These are phyloP conservation scores for Xylariaceae sp. DNA, from an alignment of 2,329 filamentous ascomycete species.

Conservation along the genomic window DNA sequence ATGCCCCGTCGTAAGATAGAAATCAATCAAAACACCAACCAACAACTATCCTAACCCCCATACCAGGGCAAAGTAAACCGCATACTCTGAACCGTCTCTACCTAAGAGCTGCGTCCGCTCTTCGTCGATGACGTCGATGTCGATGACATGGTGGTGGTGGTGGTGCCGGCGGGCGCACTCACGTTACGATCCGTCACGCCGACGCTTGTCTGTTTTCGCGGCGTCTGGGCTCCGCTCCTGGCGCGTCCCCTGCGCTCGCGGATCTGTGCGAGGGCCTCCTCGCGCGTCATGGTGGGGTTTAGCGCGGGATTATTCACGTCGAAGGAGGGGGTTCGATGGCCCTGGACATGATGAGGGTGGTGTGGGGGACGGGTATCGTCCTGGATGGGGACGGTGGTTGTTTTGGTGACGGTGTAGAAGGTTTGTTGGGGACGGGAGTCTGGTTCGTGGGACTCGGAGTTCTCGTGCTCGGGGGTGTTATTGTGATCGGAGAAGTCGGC, in stretches of 20 bases:
- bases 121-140: neutral
- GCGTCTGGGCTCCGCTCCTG: slow-evolving; percentile 59
- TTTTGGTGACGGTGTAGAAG: slow-evolving; percentile 45
- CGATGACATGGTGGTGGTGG: neutral
- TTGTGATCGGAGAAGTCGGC: slow-evolving; percentile 14
- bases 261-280: slow-evolving; percentile 71
- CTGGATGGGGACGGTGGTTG: slow-evolving; percentile 49
- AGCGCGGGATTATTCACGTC: slow-evolving; percentile 54
- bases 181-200: slow-evolving; percentile 42
- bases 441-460: slow-evolving; percentile 3
- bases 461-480: slow-evolving; percentile 6
- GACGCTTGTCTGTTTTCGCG: slow-evolving; percentile 53
- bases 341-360: neutral
- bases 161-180: slow-evolving; percentile 40
- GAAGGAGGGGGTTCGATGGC: slow-evolving; percentile 38
- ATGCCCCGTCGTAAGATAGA: too few species aligned
- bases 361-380: slow-evolving; percentile 27
- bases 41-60: too few species aligned
- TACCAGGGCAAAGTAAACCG: slow-evolving; percentile 3
- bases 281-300: slow-evolving; percentile 63
- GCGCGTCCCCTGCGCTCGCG: slow-evolving; percentile 66
- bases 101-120: slow-evolving; percentile 13
- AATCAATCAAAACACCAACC: too few species aligned
- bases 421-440: slow-evolving; percentile 40
- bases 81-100: slow-evolving; percentile 3